Evolutionary conservation across 345 rosid genomes (phyloP), one percentile per base, ranked within the genome.

Genomic region (Populus euphratica): DNA sequence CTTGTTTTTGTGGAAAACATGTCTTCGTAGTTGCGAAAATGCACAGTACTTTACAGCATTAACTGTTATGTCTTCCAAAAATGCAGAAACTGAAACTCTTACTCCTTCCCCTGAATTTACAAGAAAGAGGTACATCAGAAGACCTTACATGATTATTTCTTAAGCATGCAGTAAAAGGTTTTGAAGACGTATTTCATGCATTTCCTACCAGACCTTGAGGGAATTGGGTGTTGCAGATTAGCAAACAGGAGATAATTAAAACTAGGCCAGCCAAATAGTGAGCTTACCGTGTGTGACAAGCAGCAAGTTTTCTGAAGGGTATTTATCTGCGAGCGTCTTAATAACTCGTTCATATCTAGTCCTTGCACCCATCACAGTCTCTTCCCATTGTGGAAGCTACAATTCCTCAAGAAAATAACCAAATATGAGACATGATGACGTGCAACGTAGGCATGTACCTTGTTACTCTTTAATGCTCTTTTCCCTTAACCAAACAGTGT

Each of bases 371-470:
- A 2, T 59, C 36, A 78, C 79, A 0, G 88, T 64, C 78, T 96
- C 99, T 62, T 83, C 94, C 98, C 97, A 92, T 69, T 71, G 68
- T 0, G 99, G 99, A 82, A 91, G 36, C 98, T 93, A 82, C 17
- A 73, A 44, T 69, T 65, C 36, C 29, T 81, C 68, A 35, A 43
- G n/a, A 75, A 76, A 50, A 56, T n/a, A 41, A 43, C 20, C 47
- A 11, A 41, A 23, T n/a, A 69, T 43, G 16, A 69, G 72, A 49
- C 31, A 70, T 36, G 72, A 38, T 21, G 7, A 69, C 7, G 5
- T 16, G 20, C 8, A 61, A 18, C 7, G 8, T 2, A 27, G 69
- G 38, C 38, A 33, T 20, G 43, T 12, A 68, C 14, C 17, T 39
- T 41, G 2, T 39, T 13, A 17, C 8, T 20, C 25, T 17, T 21